Percentiles rank a stretch among this genome's conserved stretches.
Conservation (phyloP, 139 green algal species). For the Chlamydomonas sp. region DNA sequence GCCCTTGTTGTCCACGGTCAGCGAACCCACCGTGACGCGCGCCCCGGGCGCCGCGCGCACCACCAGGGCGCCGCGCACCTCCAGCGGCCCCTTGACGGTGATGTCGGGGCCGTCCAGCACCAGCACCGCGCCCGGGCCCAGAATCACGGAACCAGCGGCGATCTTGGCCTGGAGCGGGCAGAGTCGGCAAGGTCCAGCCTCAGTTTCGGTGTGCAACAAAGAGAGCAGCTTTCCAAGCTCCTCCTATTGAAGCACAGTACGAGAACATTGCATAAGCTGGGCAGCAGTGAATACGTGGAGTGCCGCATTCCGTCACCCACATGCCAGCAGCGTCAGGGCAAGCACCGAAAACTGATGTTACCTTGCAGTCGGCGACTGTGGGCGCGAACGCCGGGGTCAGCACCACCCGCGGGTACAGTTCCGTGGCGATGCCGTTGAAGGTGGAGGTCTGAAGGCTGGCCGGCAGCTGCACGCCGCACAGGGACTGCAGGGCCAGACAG, state of each 20-base stretch:
- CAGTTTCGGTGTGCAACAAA: not conserved
- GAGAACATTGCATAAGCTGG: not conserved
- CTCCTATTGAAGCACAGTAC: not conserved
- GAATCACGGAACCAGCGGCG: slow-evolving; percentile 45
- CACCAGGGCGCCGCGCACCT: slow-evolving; percentile 75
- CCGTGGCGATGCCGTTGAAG: slow-evolving; percentile 69
- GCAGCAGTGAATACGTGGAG: not conserved
- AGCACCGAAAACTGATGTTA: not conserved
- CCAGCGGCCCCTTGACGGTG: slow-evolving; percentile 52
- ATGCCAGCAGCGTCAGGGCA: not conserved
- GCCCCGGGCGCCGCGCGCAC: slow-evolving; percentile 67
- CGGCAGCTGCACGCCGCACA: slow-evolving; percentile 44
- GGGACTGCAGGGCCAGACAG: slow-evolving; percentile 47
- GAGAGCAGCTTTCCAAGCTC: not conserved
- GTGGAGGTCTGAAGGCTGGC: slow-evolving; percentile 9
- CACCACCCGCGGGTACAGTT: slow-evolving; percentile 81
- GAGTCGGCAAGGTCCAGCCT: too few species aligned
- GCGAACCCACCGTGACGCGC: slow-evolving; percentile 58
- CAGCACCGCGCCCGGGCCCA: slow-evolving; percentile 63
- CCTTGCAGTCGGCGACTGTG: slow-evolving; percentile 78
- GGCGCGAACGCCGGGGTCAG: slow-evolving; percentile 83
- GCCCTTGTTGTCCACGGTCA: slow-evolving; percentile 83
- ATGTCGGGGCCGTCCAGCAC: slow-evolving; percentile 81
- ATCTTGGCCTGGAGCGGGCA: slow-evolving; percentile 54
- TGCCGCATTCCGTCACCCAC: not conserved